Evolutionary conservation across 1,284 basidiomycete genomes (phyloP).

Genomic region (Ustilago crameri): DNA sequence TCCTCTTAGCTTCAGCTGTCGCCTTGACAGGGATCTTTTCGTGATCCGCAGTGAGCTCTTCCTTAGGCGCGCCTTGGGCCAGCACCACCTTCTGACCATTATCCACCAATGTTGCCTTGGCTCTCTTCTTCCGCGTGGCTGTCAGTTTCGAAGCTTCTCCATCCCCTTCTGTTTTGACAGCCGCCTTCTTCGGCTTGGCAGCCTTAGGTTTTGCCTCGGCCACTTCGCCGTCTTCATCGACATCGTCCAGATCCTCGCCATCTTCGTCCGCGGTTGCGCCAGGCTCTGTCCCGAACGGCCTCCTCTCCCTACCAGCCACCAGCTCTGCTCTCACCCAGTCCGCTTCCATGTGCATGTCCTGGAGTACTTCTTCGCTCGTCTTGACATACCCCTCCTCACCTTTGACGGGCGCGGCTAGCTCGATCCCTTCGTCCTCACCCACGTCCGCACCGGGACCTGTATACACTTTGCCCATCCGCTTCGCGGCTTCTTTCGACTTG

Average conservation of each 20-base stretch:
- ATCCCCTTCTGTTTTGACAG: background rate
- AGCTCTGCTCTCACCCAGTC: conserved; percentile 53
- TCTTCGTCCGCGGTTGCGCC: conserved; percentile 25
- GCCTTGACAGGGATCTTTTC: conserved; percentile 30
- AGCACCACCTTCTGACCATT: conserved; percentile 38
- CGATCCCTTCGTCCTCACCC: conserved; percentile 59
- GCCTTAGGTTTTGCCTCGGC: conserved; percentile 27
- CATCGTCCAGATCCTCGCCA: conserved; percentile 9
- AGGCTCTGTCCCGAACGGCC: conserved; percentile 42
- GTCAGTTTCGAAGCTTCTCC: conserved; percentile 6
- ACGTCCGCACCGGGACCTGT: conserved; percentile 56
- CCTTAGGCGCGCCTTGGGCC: conserved; percentile 36
- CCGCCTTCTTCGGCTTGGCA: conserved; percentile 8
- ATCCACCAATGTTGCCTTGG: conserved; percentile 32
- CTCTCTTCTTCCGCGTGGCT: conserved; percentile 24
- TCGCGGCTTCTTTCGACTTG: conserved; percentile 54
- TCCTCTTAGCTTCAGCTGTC: conserved; percentile 7
- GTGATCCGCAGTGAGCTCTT: conserved; percentile 36
- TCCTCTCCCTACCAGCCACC: conserved; percentile 31
- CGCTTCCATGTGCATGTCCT: conserved; percentile 54
- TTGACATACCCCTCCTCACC: conserved; percentile 55
- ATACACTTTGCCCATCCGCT: conserved; percentile 42
- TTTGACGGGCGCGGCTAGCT: conserved; percentile 36
- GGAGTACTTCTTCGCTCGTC: conserved; percentile 57
- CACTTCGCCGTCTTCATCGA: conserved; percentile 17